Conservation (phyloP, 1,284 basidiomycete genomes). For the Athelia sp. region DNA sequence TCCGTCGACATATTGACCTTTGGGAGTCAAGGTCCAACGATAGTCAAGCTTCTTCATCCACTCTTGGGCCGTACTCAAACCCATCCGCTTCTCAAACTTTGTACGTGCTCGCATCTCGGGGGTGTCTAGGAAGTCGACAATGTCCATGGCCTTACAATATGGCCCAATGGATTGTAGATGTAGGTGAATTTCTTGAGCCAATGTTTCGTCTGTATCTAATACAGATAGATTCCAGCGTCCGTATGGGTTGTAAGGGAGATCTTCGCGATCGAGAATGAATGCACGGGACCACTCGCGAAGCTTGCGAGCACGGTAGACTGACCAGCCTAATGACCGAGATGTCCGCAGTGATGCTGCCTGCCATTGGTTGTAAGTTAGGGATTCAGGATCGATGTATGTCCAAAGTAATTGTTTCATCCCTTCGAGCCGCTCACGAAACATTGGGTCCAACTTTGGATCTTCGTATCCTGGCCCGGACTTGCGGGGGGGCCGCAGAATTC, state of each 20-base stretch:
- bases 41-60: constrained; percentile 23
- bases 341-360: neutral
- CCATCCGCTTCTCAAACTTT: constrained; percentile 16
- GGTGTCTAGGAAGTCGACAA: constrained; percentile 18
- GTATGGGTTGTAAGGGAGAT: constrained; percentile 12
- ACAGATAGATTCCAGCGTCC: constrained; percentile 10
- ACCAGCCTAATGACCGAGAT: neutral
- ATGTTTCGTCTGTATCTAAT: constrained; percentile 22
- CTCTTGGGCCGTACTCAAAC: constrained; percentile 13
- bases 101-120: constrained; percentile 12
- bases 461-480: neutral
- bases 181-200: constrained; percentile 18
- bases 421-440: neutral
- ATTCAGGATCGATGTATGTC: neutral
- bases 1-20: constrained; percentile 24
- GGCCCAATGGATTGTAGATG: constrained; percentile 21
- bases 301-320: constrained; percentile 4
- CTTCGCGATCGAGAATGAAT: constrained; percentile 14
- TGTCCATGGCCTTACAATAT: constrained; percentile 19
- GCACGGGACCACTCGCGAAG: constrained; percentile 13
- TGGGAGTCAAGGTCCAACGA: constrained; percentile 10
- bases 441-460: neutral
- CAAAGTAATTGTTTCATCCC: neutral
- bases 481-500: neutral
- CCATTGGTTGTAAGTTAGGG: neutral